Evolutionary conservation across 2,329 filamentous ascomycete genomes (phyloP).

Genomic region (Nannizzia gypsea): DNA sequence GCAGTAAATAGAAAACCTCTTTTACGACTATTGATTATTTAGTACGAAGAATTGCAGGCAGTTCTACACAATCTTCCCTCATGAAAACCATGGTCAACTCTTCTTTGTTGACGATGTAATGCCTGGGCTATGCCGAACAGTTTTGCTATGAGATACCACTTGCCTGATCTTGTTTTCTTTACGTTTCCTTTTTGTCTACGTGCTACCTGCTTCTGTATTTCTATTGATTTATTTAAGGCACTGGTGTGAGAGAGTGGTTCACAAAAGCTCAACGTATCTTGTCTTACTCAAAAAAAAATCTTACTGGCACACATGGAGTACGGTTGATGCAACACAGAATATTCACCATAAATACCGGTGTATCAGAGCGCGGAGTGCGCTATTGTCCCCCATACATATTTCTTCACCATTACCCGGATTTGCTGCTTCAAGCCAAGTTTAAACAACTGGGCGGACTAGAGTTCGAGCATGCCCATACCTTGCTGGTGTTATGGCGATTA

Average conservation of each 20-base stretch:
- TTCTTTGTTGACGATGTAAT: constrained; percentile 5
- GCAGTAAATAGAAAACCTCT: neutral
- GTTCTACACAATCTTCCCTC: neutral
- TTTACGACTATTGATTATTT: neutral
- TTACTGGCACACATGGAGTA: neutral
- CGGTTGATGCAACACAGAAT: neutral
- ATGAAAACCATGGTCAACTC: neutral
- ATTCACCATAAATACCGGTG: neutral
- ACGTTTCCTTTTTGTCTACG: neutral
- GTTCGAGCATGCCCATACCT: neutral
- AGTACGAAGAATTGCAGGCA: constrained; percentile 5
- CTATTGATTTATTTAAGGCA: neutral
- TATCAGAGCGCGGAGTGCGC: neutral
- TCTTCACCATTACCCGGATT: neutral
- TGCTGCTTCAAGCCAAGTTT: neutral
- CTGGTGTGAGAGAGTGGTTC: neutral
- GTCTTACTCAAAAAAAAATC: neutral
- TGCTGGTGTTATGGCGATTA: neutral
- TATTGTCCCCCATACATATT: neutral
- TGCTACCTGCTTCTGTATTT: neutral
- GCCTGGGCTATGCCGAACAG: neutral
- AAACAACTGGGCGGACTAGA: neutral
- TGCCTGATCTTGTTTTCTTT: neutral
- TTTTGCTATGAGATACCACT: neutral
- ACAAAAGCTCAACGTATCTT: neutral